Evolutionary conservation across 2,329 filamentous ascomycete genomes (phyloP), one percentile per base, ranked within the genome.

Genomic region (Penicillium sp.): DNA sequence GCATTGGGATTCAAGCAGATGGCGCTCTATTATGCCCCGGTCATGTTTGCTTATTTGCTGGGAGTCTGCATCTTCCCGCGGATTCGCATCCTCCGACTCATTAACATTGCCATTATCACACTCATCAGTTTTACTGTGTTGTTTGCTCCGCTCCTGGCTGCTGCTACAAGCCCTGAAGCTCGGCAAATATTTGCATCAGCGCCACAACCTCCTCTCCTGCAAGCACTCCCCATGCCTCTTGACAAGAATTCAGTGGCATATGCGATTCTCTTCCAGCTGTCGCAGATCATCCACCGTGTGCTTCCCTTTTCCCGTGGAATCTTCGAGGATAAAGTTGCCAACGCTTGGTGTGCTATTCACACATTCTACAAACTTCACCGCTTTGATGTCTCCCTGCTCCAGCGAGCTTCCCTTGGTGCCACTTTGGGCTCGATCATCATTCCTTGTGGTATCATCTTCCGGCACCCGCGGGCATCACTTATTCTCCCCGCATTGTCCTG

Each of bases 1-100:
- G 90, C 93, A 3, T 79, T 99, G n/a, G 91, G 91, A 5, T 99
- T 97, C 80, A 99, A 99, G 78, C 94, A 99, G 73, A 99, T 99
- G 95, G 93, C 93, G 1, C 80, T 99, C 13, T 99, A 97, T 76
- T 99, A 97, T 72, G 91, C 95, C 3, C 92, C 95, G 12, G 87
- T 88, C 17, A 87, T 97, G 51, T 97, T 97, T 70, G 88, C 91
- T 26, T 99, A 92, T 67, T 84, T 99, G 2, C 78, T 97, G 1
- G 94, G 93, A 7, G 85, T 87, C 65, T 97, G 92, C 67, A 63
- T 95, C n/a, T 87, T 86, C 57, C 92, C 92, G 1, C 79, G 80
- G 9, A 73, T 92, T 63, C 86, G 88, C 49, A 63, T 86, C 2
- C 69, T 80, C 0, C 85, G 91, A 3, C 83, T 97, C 20, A 59